A percentile compares a stretch with the other conserved stretches of the same genome.
Evolutionary conservation across 495 filamentous ascomycete genomes (phyloP).

Genomic region (Hypoxylon cercidicola): DNA sequence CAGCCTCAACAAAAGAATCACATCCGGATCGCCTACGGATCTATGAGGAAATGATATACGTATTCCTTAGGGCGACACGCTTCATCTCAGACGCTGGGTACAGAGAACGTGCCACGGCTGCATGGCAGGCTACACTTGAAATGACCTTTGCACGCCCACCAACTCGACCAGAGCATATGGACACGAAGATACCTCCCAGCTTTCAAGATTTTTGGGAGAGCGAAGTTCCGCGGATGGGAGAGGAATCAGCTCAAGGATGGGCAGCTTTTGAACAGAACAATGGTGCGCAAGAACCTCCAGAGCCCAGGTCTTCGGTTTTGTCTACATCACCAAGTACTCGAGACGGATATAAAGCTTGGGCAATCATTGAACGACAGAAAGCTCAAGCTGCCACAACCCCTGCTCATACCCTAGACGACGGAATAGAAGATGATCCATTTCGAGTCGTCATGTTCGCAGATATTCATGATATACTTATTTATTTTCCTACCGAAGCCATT

Average conservation of each 20-base stretch:
- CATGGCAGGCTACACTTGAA: conserved; percentile 88
- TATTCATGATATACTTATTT: conserved; percentile 69
- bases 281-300: conserved; percentile 48
- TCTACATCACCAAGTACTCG: conserved; percentile 39
- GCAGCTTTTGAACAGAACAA: conserved; percentile 55
- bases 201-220: conserved; percentile 88
- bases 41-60: conserved; percentile 69
- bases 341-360: conserved; percentile 67
- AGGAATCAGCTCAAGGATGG: conserved; percentile 78
- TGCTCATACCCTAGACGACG: conserved; percentile 70
- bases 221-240: conserved; percentile 83
- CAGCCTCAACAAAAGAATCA: conserved; percentile 35
- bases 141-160: conserved; percentile 70
- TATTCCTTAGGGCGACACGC: conserved; percentile 76
- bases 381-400: conserved; percentile 64
- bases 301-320: conserved; percentile 42
- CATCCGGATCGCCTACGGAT: conserved; percentile 42
- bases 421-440: conserved; percentile 79
- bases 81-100: conserved; percentile 84
- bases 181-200: conserved; percentile 46
- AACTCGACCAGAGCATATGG: conserved; percentile 35
- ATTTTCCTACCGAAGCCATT: conserved; percentile 54
- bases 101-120: conserved; percentile 76
- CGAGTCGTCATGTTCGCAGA: conserved; percentile 82
- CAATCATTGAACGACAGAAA: conserved; percentile 64